Conservation (phyloP, 345 rosid species). For the Atalantia buxifolia region DNA sequence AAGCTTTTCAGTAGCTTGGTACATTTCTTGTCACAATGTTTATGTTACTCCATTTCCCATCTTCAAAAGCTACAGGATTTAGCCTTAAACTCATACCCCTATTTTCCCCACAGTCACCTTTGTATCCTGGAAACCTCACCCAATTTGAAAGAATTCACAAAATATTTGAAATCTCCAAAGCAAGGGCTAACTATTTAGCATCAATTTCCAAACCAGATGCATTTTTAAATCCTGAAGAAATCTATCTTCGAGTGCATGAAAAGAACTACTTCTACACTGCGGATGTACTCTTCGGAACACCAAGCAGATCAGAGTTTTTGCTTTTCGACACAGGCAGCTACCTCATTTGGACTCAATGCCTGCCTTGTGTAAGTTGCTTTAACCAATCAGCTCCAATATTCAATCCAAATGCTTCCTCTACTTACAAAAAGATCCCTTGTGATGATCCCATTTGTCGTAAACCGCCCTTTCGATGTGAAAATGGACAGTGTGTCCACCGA, state of each 20-base stretch:
- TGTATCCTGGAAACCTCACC: background rate
- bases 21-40: background rate
- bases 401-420: background rate
- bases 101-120: background rate
- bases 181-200: background rate
- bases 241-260: background rate
- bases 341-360: conserved; percentile 2
- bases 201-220: background rate
- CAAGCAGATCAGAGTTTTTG: background rate
- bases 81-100: background rate
- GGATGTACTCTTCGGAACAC: background rate
- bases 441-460: background rate
- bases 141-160: background rate
- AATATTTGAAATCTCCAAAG: background rate
- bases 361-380: background rate
- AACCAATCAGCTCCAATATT: background rate
- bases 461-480: background rate
- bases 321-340: background rate
- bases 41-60: background rate
- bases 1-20: background rate
- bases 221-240: background rate
- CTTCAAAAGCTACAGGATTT: background rate
- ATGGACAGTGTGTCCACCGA: background rate
- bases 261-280: background rate
- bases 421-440: background rate